Evolutionary conservation across 371 early-diverging fungal species (phyloP), one percentile per base, ranked within the genome.

Genomic region (Homolaphlyctis polyrhiza): DNA sequence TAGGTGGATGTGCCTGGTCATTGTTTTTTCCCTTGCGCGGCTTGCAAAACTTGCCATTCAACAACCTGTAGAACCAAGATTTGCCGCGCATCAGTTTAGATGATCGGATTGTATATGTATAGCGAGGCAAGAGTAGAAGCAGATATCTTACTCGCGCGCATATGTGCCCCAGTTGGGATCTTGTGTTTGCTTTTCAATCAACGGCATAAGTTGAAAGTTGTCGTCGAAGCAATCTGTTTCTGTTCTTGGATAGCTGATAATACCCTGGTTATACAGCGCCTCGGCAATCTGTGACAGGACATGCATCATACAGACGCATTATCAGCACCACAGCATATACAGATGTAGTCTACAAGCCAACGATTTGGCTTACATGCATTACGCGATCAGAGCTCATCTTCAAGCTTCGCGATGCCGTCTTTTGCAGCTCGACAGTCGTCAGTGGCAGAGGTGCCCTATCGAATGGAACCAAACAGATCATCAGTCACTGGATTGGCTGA

Each of bases 1-100:
- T 99, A 0, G 99, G 99, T 8, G 97, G 97, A 88, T 99, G 99
- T 0, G 99, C 99, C 70, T 95, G 89, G 77, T 99, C 99, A 68
- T 97, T 93, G 68, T 95, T 87, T 47, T 83, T 86, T 1, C 99
- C 99, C 34, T 75, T 83, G 60, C 98, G 80, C 0, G 99, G 99
- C 55, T 69, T 60, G 64, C 78, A 69, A 71, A 95, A 95, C 32
- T 86, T 86, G 5, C 91, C 92, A 61, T 88, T 80, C 0, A 79
- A 64, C 29, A 96, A 73, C 6, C 90, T 86, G 48, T 48, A n/a
- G n/a, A n/a, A n/a, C n/a, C n/a, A n/a, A n/a, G n/a, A n/a, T 25
- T 51, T 51, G 16, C n/a, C 45, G 14, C 14, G 14, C 45, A 14
- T 43, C 13, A 43, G n/a, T 43, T n/a, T 3, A 49, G 21, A 58